Conservation (phyloP, 169 alveolate species). For the Eimeria falciformis region DNA sequence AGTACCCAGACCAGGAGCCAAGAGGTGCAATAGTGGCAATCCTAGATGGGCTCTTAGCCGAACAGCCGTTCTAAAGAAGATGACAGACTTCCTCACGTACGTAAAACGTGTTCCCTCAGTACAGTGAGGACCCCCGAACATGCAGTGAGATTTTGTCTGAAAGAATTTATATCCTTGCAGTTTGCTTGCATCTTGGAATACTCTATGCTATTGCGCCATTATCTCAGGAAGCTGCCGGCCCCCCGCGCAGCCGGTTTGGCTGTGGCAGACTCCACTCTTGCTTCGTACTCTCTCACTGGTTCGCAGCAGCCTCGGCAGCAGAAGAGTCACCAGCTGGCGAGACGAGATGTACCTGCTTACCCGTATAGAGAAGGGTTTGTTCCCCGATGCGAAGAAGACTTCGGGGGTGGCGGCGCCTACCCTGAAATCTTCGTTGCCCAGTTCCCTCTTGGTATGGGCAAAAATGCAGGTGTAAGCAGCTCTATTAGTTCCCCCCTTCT, state of each 20-base stretch:
- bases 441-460: slow-evolving; percentile 87
- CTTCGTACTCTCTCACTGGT: not conserved
- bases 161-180: not conserved
- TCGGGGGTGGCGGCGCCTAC: slow-evolving; percentile 89
- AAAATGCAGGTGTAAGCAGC: slow-evolving; percentile 11
- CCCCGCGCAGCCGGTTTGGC: slow-evolving; percentile 42
- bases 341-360: slow-evolving; percentile 71
- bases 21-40: too few relatives aligned
- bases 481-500: too few relatives aligned
- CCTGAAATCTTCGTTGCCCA: slow-evolving; percentile 88
- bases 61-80: not conserved
- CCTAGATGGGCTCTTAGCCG: too few relatives aligned
- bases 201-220: not conserved
- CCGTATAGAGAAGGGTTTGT: slow-evolving; percentile 81
- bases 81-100: slow-evolving; percentile 35
- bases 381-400: slow-evolving; percentile 85
- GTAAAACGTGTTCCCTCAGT: not conserved
- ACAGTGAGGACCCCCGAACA: not conserved
- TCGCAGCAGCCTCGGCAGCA: not conserved
- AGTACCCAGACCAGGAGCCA: too few relatives aligned
- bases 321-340: not conserved
- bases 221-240: slow-evolving; percentile 59
- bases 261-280: slow-evolving; percentile 28
- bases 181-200: not conserved
- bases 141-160: not conserved